Evolutionary conservation across 2,329 filamentous ascomycete species (phyloP).

Genomic region (Mariannaea sp.): DNA sequence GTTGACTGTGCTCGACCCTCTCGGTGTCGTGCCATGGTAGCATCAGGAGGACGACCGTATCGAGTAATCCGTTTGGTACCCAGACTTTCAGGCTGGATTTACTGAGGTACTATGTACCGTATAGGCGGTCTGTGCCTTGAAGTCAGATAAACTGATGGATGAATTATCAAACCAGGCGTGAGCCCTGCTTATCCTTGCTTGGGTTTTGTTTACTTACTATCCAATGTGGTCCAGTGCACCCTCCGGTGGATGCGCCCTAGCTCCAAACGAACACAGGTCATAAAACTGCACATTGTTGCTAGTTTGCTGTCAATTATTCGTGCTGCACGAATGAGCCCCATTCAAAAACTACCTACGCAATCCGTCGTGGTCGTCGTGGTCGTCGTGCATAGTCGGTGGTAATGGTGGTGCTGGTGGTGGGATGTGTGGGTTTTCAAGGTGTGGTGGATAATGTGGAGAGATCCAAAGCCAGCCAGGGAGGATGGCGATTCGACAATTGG

Average conservation of each 20-base stretch:
- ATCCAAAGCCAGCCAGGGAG: slow-evolving; percentile 27
- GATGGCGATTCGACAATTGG: slow-evolving; percentile 39
- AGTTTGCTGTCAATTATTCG: too few species aligned
- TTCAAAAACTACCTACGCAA: too few species aligned
- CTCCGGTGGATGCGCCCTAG: too few species aligned
- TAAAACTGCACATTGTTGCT: too few species aligned
- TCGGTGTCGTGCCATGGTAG: slow-evolving; percentile 10
- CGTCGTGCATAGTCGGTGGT: slow-evolving; percentile 14
- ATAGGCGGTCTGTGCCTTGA: not conserved
- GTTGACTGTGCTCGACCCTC: slow-evolving; percentile 13
- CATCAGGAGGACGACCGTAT: slow-evolving; percentile 4
- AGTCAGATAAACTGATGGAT: slow-evolving; percentile 2
- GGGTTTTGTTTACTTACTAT: too few species aligned
- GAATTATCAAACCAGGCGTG: slow-evolving; percentile 13
- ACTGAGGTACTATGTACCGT: too few species aligned
- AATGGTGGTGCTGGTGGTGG: too few species aligned
- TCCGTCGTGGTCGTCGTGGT: too few species aligned
- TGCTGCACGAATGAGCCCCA: too few species aligned
- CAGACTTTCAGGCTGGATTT: not conserved
- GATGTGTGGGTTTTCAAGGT: slow-evolving; percentile 16
- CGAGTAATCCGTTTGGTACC: slow-evolving; percentile 1
- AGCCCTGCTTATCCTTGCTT: too few species aligned
- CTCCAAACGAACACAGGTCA: too few species aligned
- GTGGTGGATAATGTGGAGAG: slow-evolving; percentile 17
- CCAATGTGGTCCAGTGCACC: too few species aligned